Percentiles rank a stretch among this genome's conserved stretches.
Conservation (phyloP, 2,329 filamentous ascomycete genomes). For the Coniochaeta prunicola region DNA sequence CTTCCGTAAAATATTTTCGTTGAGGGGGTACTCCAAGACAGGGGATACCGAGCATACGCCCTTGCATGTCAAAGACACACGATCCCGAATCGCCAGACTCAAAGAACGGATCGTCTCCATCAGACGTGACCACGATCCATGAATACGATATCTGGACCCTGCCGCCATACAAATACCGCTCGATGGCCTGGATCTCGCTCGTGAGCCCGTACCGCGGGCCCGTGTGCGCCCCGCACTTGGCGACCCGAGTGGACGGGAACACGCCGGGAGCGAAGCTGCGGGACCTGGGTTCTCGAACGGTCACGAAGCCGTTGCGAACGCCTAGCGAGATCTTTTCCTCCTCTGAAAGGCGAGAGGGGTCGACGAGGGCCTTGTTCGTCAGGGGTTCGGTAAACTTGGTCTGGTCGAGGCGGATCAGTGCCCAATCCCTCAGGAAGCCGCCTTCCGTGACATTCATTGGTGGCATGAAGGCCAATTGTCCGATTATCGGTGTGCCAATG, state of each 20-base stretch:
- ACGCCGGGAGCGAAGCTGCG: too few relatives aligned
- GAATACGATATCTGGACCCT: too few relatives aligned
- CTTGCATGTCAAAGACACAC: neutral
- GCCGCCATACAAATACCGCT: too few relatives aligned
- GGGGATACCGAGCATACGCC: neutral
- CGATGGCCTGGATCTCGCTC: neutral
- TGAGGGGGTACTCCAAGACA: neutral
- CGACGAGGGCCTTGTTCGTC: neutral
- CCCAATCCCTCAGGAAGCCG: neutral
- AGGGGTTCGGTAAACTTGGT: neutral
- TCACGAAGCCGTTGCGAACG: neutral
- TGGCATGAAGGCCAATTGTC: neutral
- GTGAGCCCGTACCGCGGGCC: too few relatives aligned
- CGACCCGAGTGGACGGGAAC: neutral
- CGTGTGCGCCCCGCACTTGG: neutral
- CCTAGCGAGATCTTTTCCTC: neutral
- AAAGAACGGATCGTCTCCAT: neutral
- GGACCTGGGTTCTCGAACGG: neutral
- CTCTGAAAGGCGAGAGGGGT: neutral
- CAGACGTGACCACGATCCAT: neutral
- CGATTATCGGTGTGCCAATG: neutral
- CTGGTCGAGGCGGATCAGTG: neutral
- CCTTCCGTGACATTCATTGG: neutral
- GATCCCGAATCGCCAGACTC: neutral
- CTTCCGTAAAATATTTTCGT: neutral